Evolutionary conservation across 192 early-diverging fungal species (phyloP).

Genomic region (Neocallimastix lanati): DNA sequence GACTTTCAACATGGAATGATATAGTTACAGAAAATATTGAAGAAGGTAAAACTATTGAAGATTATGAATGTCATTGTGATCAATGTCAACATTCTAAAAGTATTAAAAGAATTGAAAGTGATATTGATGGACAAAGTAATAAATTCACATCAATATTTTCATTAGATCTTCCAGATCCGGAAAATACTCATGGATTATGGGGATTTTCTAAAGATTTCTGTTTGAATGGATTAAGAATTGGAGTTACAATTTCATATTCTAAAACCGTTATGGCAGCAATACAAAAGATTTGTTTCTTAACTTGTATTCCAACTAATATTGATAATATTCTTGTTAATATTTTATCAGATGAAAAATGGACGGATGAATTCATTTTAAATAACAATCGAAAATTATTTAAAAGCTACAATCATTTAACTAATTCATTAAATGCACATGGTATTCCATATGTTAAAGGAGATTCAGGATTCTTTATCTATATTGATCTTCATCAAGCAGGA

Average conservation of each 20-base stretch:
- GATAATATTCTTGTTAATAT: conserved; percentile 36
- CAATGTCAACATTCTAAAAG: background rate
- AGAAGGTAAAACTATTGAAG: background rate
- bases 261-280: background rate
- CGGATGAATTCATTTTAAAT: conserved; percentile 32
- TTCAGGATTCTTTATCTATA: conserved; percentile 55
- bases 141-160: conserved; percentile 44
- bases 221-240: conserved; percentile 5
- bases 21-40: background rate
- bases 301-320: conserved; percentile 32
- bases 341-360: conserved; percentile 27
- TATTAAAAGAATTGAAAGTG: background rate
- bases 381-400: conserved; percentile 36
- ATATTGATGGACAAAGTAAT: conserved; percentile 4
- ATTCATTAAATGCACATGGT: conserved; percentile 17
- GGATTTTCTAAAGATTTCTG: conserved; percentile 74
- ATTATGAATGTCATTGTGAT: background rate
- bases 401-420: conserved; percentile 18
- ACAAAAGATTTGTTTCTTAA: conserved; percentile 19
- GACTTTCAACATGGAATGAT: conserved; percentile 32
- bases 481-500: conserved; percentile 18
- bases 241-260: background rate
- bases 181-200: conserved; percentile 48
- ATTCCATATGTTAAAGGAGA: conserved; percentile 37
- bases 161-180: conserved; percentile 36